Conservation (phyloP, 257 asterid genomes). For the Echites panduratus region DNA sequence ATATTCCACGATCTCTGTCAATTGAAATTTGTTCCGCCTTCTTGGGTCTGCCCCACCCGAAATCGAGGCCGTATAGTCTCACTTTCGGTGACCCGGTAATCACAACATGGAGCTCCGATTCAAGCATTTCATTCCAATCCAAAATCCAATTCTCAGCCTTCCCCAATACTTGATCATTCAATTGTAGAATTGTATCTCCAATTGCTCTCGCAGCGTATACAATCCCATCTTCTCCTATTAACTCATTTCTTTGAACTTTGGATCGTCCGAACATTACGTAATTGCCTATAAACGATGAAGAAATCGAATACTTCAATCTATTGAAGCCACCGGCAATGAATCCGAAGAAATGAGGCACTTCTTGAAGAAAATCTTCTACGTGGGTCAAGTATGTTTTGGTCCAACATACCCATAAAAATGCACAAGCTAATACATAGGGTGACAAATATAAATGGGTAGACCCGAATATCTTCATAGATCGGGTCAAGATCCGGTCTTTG, state of each 20-base stretch:
- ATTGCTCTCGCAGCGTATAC: conserved; percentile 33
- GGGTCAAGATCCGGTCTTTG: conserved; percentile 26
- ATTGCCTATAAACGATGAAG: conserved; percentile 40
- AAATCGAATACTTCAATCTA: conserved; percentile 28
- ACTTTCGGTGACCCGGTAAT: conserved; percentile 50
- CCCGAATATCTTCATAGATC: conserved; percentile 20
- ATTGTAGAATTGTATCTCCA: conserved; percentile 24
- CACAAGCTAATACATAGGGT: conserved; percentile 29
- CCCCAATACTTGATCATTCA: conserved; percentile 22
- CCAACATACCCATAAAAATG: conserved; percentile 38
- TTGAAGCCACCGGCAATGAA: conserved; percentile 32
- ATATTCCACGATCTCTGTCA: conserved; percentile 27
- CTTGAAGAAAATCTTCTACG: conserved; percentile 1
- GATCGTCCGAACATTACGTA: conserved; percentile 34
- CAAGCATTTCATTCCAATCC: not conserved
- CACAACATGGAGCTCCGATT: conserved; percentile 11
- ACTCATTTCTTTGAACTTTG: not conserved
- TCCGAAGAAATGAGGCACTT: conserved; percentile 18
- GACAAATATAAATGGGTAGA: conserved; percentile 22
- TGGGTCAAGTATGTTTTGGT: conserved; percentile 21
- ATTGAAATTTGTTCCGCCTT: conserved; percentile 39
- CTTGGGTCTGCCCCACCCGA: conserved; percentile 46
- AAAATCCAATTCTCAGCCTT: conserved; percentile 35
- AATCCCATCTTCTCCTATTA: conserved; percentile 37
- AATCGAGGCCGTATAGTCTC: conserved; percentile 30